Evolutionary conservation across 2,329 filamentous ascomycete genomes (phyloP).

Genomic region (Hymenotorrendiella dingleyae): DNA sequence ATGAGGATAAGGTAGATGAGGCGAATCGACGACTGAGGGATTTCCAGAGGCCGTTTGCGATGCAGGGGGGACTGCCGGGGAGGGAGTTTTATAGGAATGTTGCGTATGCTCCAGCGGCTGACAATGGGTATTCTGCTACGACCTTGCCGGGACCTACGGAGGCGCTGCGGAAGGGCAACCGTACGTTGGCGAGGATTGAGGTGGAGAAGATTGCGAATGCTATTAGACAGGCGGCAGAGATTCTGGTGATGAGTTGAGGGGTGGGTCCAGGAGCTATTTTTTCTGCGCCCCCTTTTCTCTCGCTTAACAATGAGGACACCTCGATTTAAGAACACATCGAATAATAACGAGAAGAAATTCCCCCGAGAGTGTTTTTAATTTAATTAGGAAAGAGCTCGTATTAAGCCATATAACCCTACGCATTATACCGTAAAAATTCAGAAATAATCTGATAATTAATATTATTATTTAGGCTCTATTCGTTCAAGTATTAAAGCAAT

Average conservation of each 20-base stretch:
- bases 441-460: too few relatives aligned
- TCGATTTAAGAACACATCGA: too few relatives aligned
- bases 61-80: not conserved
- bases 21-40: not conserved
- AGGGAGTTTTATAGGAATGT: constrained; percentile 4
- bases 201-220: not conserved
- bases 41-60: constrained; percentile 1
- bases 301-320: too few relatives aligned
- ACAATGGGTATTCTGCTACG: not conserved
- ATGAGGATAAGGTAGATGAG: not conserved
- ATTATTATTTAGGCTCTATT: too few relatives aligned
- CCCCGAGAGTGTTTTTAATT: too few relatives aligned
- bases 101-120: not conserved
- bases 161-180: not conserved
- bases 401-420: too few relatives aligned
- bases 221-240: not conserved
- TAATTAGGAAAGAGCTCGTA: too few relatives aligned
- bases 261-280: too few relatives aligned
- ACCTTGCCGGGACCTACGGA: not conserved
- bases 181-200: not conserved
- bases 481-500: too few relatives aligned
- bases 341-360: too few relatives aligned
- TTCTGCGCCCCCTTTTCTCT: too few relatives aligned
- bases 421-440: too few relatives aligned
- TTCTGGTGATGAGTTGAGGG: not conserved